These are phyloP conservation scores for Nicotiana noctiflora DNA, from an alignment of 257 asterid species.

Conservation along the genomic window DNA sequence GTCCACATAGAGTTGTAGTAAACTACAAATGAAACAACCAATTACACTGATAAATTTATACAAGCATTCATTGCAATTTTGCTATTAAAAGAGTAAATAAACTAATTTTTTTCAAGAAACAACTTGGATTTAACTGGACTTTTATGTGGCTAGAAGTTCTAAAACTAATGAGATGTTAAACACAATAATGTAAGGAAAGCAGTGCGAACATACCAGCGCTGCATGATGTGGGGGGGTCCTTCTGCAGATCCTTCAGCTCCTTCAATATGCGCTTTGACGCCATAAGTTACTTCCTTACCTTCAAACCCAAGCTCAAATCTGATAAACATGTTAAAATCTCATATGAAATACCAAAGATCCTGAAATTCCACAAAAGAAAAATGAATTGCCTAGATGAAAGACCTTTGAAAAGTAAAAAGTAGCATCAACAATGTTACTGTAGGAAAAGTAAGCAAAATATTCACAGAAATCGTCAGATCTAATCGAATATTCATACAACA, in stretches of 20 bases:
- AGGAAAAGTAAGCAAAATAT: too few species aligned
- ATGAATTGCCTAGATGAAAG: too few species aligned
- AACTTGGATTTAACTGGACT: not conserved
- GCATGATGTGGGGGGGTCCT: constrained; percentile 45
- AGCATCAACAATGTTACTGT: too few species aligned
- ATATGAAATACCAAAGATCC: too few species aligned
- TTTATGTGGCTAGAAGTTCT: too few species aligned
- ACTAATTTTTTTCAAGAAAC: not conserved
- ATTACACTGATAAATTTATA: too few species aligned
- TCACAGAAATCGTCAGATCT: constrained; percentile 14
- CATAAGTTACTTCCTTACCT: constrained; percentile 12
- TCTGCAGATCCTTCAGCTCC: constrained; percentile 46
- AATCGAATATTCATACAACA: not conserved
- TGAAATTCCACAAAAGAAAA: too few species aligned
- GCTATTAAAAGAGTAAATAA: not conserved
- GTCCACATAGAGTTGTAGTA: too few species aligned
- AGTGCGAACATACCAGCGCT: constrained; percentile 26
- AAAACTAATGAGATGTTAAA: too few species aligned
- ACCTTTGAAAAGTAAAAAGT: too few species aligned
- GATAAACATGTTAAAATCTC: not conserved
- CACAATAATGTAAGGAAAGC: not conserved
- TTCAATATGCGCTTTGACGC: constrained; percentile 41
- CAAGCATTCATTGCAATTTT: not conserved
- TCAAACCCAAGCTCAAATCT: not conserved
- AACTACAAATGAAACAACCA: not conserved